A percentile compares a stretch with the other conserved stretches of the same genome.
phyloP scores from a whole-genome alignment of 108 stramenopile species.

The Mediolabrus comicus region DNA sequence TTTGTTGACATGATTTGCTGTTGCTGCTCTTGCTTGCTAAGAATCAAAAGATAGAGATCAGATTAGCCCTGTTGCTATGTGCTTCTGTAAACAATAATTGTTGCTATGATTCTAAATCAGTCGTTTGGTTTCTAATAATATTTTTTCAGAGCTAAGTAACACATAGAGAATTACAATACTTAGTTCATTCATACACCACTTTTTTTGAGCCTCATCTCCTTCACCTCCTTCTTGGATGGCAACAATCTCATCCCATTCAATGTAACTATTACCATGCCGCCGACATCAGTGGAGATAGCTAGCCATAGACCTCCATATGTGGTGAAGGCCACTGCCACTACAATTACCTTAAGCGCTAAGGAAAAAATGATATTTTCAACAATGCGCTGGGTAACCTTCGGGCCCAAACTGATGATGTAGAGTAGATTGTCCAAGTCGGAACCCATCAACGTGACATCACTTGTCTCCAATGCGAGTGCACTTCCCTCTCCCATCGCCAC shows the following conservation, averaged over 20 bases:
- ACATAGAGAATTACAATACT: no score
- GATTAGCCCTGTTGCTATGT: no score
- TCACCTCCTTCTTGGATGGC: slow-evolving; percentile 29
- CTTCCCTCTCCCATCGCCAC: slow-evolving; percentile 96
- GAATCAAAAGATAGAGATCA: no score
- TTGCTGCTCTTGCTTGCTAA: no score
- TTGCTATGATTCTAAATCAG: no score
- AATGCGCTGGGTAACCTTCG: slow-evolving; percentile 61
- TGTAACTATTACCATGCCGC: slow-evolving; percentile 77
- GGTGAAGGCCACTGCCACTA: slow-evolving; percentile 64
- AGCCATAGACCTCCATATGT: slow-evolving; percentile 55
- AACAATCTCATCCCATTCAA: slow-evolving; percentile 75
- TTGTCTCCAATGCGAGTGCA: slow-evolving; percentile 92
- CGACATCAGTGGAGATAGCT: slow-evolving; percentile 71
- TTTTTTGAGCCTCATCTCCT: no score
- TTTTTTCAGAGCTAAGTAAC: no score
- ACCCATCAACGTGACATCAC: slow-evolving; percentile 74
- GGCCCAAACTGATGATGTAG: slow-evolving; percentile 61
- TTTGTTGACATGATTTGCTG: no score
- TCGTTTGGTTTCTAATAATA: no score
- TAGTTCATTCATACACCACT: no score
- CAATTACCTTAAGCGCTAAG: slow-evolving; percentile 53
- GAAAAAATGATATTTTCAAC: slow-evolving; percentile 69
- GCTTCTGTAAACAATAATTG: no score
- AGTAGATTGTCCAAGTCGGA: slow-evolving; percentile 65